Evolutionary conservation across 306 rosid genomes (phyloP).

Genomic region (Cucurbita ficifolia): DNA sequence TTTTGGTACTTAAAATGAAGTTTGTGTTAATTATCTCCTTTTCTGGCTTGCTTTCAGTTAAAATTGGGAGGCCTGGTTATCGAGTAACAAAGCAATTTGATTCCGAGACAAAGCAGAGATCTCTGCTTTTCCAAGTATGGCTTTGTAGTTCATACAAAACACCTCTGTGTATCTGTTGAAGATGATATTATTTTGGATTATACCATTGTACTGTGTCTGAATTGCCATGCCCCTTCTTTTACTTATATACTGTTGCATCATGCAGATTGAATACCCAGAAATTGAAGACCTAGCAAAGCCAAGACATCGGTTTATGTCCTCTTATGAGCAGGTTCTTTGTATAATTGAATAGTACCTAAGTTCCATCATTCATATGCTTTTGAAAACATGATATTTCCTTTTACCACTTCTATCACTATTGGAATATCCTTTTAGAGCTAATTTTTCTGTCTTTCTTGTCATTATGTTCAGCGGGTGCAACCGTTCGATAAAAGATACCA

Average conservation of each 20-base stretch:
- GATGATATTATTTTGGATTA: neutral
- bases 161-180: neutral
- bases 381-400: neutral
- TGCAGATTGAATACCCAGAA: constrained; percentile 94
- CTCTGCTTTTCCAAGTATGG: constrained; percentile 79
- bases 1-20: neutral
- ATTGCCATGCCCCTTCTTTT: neutral
- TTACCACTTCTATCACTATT: neutral
- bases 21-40: neutral
- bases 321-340: constrained; percentile 69
- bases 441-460: neutral
- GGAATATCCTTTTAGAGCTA: neutral
- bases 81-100: constrained; percentile 90
- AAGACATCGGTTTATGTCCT: constrained; percentile 92
- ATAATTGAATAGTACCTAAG: neutral
- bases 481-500: constrained; percentile 73
- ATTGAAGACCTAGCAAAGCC: constrained; percentile 87
- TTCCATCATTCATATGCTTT: neutral
- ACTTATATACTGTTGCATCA: neutral
- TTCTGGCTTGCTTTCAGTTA: constrained; percentile 34
- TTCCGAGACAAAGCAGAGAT: constrained; percentile 82
- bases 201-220: neutral
- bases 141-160: neutral
- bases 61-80: constrained; percentile 94
- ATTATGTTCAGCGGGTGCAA: constrained; percentile 46